Evolutionary conservation across 2,329 filamentous ascomycete species (phyloP).

Genomic region (Westerdykella aurantiaca): DNA sequence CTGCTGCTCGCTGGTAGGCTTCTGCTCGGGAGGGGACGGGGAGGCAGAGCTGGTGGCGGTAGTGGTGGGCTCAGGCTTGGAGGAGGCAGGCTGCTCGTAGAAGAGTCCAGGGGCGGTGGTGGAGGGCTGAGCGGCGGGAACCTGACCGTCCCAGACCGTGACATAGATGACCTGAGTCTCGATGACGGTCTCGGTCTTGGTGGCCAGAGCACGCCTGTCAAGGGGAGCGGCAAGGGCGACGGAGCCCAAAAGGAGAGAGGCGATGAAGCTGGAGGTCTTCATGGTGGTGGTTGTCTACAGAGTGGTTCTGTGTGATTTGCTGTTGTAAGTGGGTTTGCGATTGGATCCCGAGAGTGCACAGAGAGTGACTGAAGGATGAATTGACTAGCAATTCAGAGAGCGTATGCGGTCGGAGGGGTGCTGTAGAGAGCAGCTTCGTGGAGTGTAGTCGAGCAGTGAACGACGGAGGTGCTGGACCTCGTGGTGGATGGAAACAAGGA

Average conservation of each 20-base stretch:
- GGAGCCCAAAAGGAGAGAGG: conserved; percentile 31
- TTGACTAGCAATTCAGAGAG: conserved; percentile 32
- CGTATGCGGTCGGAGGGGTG: conserved; percentile 8
- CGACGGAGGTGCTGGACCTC: conserved; percentile 33
- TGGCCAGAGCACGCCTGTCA: conserved; percentile 31
- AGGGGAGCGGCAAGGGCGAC: conserved; percentile 30
- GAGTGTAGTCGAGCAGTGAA: conserved; percentile 25
- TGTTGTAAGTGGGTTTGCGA: conserved; percentile 16
- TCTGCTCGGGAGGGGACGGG: neutral
- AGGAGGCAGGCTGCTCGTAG: conserved; percentile 17
- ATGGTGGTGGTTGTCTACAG: conserved; percentile 18
- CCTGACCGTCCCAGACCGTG: conserved; percentile 30
- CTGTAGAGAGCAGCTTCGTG: conserved; percentile 13
- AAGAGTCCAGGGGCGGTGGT: conserved; percentile 7
- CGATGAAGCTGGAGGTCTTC: conserved; percentile 34
- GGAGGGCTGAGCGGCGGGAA: conserved; percentile 10
- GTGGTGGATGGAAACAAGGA: conserved; percentile 12
- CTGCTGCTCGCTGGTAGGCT: too few species aligned
- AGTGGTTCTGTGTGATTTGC: conserved; percentile 6
- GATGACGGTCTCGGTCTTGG: conserved; percentile 27
- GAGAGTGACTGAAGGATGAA: conserved; percentile 19
- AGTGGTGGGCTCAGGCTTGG: conserved; percentile 1
- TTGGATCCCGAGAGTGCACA: conserved; percentile 11
- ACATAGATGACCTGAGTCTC: conserved; percentile 34
- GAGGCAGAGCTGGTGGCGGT: neutral